A percentile compares a stretch with the other conserved stretches of the same genome.
These are phyloP conservation scores for Entonaema liquescens DNA, from an alignment of 495 filamentous ascomycete species.

Conservation along the genomic window DNA sequence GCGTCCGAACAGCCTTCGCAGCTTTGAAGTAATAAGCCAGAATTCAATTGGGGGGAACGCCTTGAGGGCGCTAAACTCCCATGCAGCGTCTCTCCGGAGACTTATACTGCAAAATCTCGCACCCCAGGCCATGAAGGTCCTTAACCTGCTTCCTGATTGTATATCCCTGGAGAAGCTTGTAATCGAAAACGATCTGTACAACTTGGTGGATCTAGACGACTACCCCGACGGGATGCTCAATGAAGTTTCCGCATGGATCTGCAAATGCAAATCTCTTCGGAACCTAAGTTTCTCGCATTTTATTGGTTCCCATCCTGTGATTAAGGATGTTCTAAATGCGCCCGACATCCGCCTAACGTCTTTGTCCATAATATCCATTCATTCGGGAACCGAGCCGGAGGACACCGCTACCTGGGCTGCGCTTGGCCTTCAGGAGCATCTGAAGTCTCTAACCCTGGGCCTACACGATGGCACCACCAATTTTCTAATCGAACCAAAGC, in stretches of 20 bases:
- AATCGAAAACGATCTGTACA: constrained; percentile 52
- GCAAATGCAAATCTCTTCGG: constrained; percentile 62
- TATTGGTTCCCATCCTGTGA: constrained; percentile 58
- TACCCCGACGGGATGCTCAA: constrained; percentile 59
- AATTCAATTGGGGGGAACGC: constrained; percentile 62
- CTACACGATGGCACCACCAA: constrained; percentile 58
- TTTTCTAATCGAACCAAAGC: constrained; percentile 46
- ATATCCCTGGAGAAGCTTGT: constrained; percentile 61
- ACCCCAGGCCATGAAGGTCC: constrained; percentile 54
- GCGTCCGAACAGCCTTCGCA: constrained; percentile 64
- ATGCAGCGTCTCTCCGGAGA: constrained; percentile 63
- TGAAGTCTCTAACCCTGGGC: constrained; percentile 51
- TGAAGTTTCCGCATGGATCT: constrained; percentile 63
- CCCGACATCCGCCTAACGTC: constrained; percentile 41
- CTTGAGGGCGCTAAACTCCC: constrained; percentile 65
- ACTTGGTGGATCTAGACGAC: constrained; percentile 51
- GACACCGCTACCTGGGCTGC: constrained; percentile 15
- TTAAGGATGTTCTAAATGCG: constrained; percentile 59
- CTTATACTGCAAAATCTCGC: constrained; percentile 63
- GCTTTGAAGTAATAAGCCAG: constrained; percentile 65
- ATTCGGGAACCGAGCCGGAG: constrained; percentile 3
- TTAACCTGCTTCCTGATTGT: constrained; percentile 61
- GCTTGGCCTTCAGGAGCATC: constrained; percentile 38
- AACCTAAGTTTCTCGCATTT: constrained; percentile 61
- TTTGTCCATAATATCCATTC: constrained; percentile 42